phyloP scores from a whole-genome alignment of 768 basidiomycete genomes.

The Boletus reticulatus region DNA sequence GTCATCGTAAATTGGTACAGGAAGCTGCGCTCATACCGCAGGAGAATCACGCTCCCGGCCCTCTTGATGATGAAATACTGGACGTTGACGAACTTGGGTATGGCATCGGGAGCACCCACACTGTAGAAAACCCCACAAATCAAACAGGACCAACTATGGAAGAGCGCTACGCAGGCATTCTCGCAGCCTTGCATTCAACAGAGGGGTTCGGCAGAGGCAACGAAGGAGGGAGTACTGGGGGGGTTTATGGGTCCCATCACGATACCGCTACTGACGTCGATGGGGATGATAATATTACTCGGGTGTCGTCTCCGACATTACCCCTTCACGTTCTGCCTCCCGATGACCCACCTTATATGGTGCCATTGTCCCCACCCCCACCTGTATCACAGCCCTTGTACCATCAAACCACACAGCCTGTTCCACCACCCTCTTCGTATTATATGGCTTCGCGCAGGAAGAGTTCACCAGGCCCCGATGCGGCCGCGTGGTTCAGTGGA shows the following conservation, averaged over 20 bases:
- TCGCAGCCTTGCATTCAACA: conserved; percentile 22
- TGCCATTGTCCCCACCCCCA: conserved; percentile 28
- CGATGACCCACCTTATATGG: conserved; percentile 15
- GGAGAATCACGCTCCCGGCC: conserved; percentile 10
- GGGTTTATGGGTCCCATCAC: conserved; percentile 25
- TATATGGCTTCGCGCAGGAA: conserved; percentile 10
- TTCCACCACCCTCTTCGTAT: conserved; percentile 30
- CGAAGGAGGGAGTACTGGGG: conserved; percentile 28
- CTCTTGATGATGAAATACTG: conserved; percentile 24
- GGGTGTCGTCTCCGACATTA: conserved; percentile 25
- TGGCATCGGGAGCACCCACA: neutral
- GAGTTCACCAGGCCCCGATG: conserved; percentile 30
- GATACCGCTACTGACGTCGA: conserved; percentile 7
- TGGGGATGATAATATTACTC: conserved; percentile 9
- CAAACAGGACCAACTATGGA: conserved; percentile 9
- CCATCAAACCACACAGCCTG: conserved; percentile 8
- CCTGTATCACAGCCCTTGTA: neutral
- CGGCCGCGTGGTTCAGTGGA: conserved; percentile 25
- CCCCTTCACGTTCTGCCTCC: conserved; percentile 14
- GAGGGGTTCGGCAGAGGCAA: conserved; percentile 12
- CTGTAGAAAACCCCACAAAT: neutral
- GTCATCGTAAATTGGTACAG: conserved; percentile 22
- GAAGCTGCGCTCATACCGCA: conserved; percentile 16
- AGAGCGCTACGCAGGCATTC: conserved; percentile 28
- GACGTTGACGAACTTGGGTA: conserved; percentile 12